Percentiles rank a stretch among this genome's conserved stretches.
Conservation (phyloP, 2,329 filamentous ascomycete species). For the Epicoccum sorghinum region DNA sequence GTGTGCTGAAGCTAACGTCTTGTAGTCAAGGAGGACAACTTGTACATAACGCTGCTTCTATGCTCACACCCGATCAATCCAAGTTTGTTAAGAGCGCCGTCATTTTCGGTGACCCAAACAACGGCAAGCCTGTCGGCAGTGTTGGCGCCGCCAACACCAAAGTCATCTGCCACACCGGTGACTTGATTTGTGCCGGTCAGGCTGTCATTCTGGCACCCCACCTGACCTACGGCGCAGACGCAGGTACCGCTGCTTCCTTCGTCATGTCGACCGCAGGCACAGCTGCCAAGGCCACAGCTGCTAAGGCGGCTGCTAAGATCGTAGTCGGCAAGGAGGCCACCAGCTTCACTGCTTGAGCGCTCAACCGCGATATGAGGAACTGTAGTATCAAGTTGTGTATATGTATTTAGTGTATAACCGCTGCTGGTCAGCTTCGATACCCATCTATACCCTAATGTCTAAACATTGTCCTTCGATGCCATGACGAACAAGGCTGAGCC, state of each 20-base stretch:
- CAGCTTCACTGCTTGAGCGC: conserved; percentile 9
- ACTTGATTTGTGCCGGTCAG: conserved; percentile 44
- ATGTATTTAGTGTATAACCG: conserved; percentile 2
- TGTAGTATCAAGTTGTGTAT: neutral
- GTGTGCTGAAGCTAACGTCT: neutral
- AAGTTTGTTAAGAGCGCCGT: conserved; percentile 37
- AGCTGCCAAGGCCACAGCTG: conserved; percentile 9
- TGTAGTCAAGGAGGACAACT: conserved; percentile 49
- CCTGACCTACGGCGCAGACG: conserved; percentile 43
- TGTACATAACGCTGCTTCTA: conserved; percentile 54
- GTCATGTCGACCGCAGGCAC: conserved; percentile 26
- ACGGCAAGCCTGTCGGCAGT: conserved; percentile 41
- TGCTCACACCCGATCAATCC: conserved; percentile 31
- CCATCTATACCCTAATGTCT: neutral
- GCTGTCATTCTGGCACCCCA: conserved; percentile 40
- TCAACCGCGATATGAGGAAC: neutral
- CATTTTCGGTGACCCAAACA: conserved; percentile 49
- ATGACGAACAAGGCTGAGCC: conserved; percentile 8
- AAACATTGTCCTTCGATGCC: neutral
- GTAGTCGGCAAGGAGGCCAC: conserved; percentile 11
- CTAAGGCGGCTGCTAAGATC: conserved; percentile 12
- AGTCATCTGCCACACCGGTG: conserved; percentile 44
- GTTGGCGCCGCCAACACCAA: conserved; percentile 40
- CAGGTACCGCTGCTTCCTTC: conserved; percentile 40
- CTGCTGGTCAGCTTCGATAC: conserved; percentile 13